Conservation (phyloP, 1,284 basidiomycete genomes). For the Heterobasidion irregulare region DNA sequence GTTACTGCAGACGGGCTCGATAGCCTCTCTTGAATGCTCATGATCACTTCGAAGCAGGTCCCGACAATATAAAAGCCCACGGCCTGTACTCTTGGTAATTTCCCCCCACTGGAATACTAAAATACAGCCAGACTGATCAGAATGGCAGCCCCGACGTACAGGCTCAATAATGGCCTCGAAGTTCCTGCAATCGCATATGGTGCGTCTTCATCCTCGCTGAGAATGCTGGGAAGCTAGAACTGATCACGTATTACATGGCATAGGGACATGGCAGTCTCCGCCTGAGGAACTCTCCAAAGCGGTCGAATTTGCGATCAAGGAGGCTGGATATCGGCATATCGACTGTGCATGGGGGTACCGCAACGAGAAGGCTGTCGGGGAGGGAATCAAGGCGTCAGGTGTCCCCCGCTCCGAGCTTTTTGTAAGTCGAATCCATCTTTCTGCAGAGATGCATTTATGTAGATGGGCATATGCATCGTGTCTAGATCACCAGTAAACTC, state of each 20-base stretch:
- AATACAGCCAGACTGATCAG: background rate
- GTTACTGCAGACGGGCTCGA: background rate
- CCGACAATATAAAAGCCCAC: too few species aligned
- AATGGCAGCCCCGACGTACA: constrained; percentile 43
- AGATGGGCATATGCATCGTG: background rate
- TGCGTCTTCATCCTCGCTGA: constrained; percentile 18
- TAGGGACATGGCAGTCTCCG: background rate
- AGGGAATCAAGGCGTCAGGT: constrained; percentile 75
- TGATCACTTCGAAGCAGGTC: background rate
- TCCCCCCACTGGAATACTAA: too few species aligned
- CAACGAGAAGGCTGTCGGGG: constrained; percentile 81
- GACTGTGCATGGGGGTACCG: constrained; percentile 56
- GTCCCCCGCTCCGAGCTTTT: constrained; percentile 77
- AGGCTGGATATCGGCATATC: constrained; percentile 70
- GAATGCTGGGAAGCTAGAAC: background rate
- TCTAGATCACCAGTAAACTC: constrained; percentile 58
- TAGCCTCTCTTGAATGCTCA: background rate
- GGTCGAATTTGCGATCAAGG: constrained; percentile 25
- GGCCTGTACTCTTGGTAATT: too few species aligned
- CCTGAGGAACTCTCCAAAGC: background rate
- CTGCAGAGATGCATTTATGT: background rate
- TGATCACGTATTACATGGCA: background rate
- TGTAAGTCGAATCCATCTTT: constrained; percentile 32
- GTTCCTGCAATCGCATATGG: constrained; percentile 75
- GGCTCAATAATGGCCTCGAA: constrained; percentile 60